Evolutionary conservation across 1,139 yeast species (phyloP).

Genomic region (Pneumocystis jirovecii): DNA sequence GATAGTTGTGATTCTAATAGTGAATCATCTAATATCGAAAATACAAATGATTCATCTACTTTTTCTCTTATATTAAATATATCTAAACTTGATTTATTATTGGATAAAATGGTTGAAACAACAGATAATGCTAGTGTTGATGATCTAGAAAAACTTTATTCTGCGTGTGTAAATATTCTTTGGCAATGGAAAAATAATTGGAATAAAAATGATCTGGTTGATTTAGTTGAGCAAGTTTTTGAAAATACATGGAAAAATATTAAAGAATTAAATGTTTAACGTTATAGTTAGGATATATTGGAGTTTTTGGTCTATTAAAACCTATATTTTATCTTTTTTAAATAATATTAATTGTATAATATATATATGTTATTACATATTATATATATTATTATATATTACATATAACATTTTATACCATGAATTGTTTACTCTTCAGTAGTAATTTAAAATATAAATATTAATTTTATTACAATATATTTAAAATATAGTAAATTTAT

Average conservation of each 20-base stretch:
- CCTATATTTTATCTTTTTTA: not conserved
- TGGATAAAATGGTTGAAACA: conserved; percentile 23
- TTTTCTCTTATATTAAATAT: conserved; percentile 25
- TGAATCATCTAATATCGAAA: not conserved
- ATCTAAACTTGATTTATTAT: conserved; percentile 20
- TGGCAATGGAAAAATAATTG: conserved; percentile 58
- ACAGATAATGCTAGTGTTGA: conserved; percentile 50
- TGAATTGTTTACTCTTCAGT: not conserved
- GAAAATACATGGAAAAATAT: conserved; percentile 2
- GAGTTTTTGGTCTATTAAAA: not conserved
- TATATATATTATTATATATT: no score
- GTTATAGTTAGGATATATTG: not conserved
- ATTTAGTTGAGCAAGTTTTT: conserved; percentile 7
- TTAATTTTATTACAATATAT: not conserved
- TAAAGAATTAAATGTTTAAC: not conserved
- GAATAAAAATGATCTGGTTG: conserved; percentile 37
- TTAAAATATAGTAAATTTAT: not conserved
- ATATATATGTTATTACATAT: not conserved
- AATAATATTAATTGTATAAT: not conserved
- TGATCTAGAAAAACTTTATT: conserved; percentile 54
- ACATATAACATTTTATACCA: not conserved
- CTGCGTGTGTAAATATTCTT: conserved; percentile 54
- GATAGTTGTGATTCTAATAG: not conserved
- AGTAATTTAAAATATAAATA: not conserved
- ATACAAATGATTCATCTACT: conserved; percentile 6